Evolutionary conservation across 495 filamentous ascomycete species (phyloP).

Genomic region (Talaromyces trachyspermus): DNA sequence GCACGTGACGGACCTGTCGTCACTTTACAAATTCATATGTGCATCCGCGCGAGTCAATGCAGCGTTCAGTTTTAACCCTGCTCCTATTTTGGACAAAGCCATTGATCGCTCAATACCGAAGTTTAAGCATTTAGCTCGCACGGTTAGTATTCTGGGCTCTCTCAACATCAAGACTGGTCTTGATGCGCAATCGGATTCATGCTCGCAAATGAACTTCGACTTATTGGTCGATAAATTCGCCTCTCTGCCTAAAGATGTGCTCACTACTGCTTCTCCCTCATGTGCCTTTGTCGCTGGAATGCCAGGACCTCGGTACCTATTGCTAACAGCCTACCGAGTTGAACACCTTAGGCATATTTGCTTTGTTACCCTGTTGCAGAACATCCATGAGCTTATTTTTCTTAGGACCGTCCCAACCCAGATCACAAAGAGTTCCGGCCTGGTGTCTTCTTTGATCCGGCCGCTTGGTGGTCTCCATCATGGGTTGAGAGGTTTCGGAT

Average conservation of each 20-base stretch:
- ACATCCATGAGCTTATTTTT: conserved; percentile 2
- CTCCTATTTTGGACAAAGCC: not conserved
- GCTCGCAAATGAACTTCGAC: not conserved
- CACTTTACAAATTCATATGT: not conserved
- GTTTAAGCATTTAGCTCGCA: conserved; percentile 1
- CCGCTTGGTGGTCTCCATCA: conserved; percentile 1
- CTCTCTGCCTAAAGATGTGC: not conserved
- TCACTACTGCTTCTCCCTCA: not conserved
- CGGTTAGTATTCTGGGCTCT: not conserved
- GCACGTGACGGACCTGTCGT: not conserved
- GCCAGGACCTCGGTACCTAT: not conserved
- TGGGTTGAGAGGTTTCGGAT: not conserved
- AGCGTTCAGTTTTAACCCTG: not conserved
- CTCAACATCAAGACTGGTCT: not conserved
- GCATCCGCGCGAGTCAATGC: not conserved
- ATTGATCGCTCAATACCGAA: conserved; percentile 1
- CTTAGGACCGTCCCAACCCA: not conserved
- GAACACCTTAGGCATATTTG: not conserved
- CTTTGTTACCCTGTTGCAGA: not conserved
- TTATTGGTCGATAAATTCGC: not conserved
- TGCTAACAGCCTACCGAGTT: not conserved
- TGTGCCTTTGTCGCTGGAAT: not conserved
- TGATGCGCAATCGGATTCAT: not conserved
- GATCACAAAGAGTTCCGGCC: not conserved
- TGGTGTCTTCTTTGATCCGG: not conserved